These are phyloP conservation scores for Sporothrix humicola DNA, from an alignment of 2,329 filamentous ascomycete species.

Conservation along the genomic window DNA sequence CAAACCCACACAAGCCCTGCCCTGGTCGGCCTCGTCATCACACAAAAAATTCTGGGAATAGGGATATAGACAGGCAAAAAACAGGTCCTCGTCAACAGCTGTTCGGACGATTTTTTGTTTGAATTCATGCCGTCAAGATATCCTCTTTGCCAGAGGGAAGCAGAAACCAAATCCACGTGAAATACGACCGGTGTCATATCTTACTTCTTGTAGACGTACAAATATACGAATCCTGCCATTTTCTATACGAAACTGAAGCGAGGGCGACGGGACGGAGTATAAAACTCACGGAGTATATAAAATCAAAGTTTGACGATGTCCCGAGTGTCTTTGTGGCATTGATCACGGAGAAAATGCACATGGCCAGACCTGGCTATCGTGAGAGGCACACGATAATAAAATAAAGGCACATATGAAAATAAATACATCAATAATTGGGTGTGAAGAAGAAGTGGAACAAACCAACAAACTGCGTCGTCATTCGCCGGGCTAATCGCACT, in stretches of 20 bases:
- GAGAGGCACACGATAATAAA: neutral
- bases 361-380: neutral
- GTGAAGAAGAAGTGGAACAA: neutral
- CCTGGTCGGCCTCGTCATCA: constrained; percentile 6
- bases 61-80: neutral
- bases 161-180: neutral
- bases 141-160: neutral
- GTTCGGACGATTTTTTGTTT: neutral
- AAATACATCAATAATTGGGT: neutral
- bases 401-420: neutral
- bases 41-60: neutral
- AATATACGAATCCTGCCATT: neutral
- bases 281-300: neutral
- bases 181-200: neutral
- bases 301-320: neutral
- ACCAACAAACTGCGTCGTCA: neutral
- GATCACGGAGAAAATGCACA: constrained; percentile 17
- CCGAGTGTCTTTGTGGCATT: neutral
- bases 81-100: neutral
- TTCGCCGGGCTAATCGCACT: neutral
- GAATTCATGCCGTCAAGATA: neutral
- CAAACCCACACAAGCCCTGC: neutral
- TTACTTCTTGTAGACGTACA: neutral
- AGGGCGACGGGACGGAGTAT: neutral
- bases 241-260: neutral